phyloP scores from a whole-genome alignment of 257 asterid species.

The Cordia subcordata region DNA sequence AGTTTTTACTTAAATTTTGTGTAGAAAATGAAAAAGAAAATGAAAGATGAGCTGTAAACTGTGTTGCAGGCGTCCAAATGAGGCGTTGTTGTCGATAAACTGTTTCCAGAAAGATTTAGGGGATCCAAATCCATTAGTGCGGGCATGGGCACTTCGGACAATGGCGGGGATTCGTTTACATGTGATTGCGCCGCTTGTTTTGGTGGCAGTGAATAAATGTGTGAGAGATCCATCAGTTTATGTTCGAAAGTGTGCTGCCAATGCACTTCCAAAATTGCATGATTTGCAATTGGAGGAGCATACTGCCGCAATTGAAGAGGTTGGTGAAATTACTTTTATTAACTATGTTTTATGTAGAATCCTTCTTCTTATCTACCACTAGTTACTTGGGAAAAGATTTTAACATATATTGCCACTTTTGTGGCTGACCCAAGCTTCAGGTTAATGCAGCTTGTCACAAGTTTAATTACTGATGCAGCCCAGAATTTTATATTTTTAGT shows the following conservation, averaged over 20 bases:
- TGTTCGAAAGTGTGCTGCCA: slow-evolving; percentile 95
- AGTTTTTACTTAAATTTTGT: neutral
- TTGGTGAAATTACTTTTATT: slow-evolving; percentile 12
- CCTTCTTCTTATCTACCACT: neutral
- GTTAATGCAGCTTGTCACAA: too few relatives aligned
- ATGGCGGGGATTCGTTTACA: slow-evolving; percentile 98
- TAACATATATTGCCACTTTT: too few relatives aligned
- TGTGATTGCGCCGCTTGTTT: slow-evolving; percentile 75
- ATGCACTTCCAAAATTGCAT: slow-evolving; percentile 85
- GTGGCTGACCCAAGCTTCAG: too few relatives aligned
- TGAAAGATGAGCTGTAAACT: neutral
- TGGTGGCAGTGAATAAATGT: slow-evolving; percentile 81
- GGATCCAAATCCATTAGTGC: slow-evolving; percentile 84
- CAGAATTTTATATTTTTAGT: too few relatives aligned
- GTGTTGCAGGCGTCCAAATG: slow-evolving; percentile 74
- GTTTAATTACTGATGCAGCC: too few relatives aligned
- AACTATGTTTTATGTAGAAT: slow-evolving; percentile 5
- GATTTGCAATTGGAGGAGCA: slow-evolving; percentile 89
- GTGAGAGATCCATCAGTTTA: slow-evolving; percentile 95
- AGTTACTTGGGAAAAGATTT: too few relatives aligned
- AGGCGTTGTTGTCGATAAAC: slow-evolving; percentile 84
- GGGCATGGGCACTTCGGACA: slow-evolving; percentile 96
- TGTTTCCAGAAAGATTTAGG: slow-evolving; percentile 96
- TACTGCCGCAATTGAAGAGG: slow-evolving; percentile 73
- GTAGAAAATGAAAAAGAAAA: neutral